A percentile compares a stretch with the other conserved stretches of the same genome.
These are phyloP conservation scores for Larix kaempferi DNA, from an alignment of 75 land plant species.

Conservation along the genomic window DNA sequence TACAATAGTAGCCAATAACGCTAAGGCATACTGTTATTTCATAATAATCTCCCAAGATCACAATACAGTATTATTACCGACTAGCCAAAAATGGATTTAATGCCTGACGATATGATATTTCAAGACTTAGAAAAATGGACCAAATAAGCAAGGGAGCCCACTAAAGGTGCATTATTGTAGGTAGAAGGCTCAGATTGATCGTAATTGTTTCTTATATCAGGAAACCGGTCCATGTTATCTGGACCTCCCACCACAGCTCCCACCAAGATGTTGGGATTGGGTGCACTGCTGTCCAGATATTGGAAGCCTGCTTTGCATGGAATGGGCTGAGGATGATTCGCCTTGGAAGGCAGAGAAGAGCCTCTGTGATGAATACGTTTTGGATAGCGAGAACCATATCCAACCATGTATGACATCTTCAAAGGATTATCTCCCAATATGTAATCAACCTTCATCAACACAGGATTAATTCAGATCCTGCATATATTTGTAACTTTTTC, in stretches of 20 bases:
- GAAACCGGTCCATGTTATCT: conserved; percentile 46
- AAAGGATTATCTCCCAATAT: background rate
- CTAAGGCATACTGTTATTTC: too few species aligned
- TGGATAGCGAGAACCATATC: conserved; percentile 66
- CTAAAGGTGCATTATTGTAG: conserved; percentile 81
- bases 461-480: too few species aligned
- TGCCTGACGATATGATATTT: too few species aligned
- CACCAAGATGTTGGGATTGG: conserved; percentile 62
- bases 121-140: background rate
- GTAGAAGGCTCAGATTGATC: conserved; percentile 63
- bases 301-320: conserved; percentile 54
- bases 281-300: conserved; percentile 44
- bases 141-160: conserved; percentile 59
- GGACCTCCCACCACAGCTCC: conserved; percentile 93
- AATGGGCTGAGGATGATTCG: conserved; percentile 39
- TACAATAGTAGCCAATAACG: too few species aligned
- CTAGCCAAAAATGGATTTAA: too few species aligned
- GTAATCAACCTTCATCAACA: conserved; percentile 40
- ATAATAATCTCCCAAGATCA: too few species aligned
- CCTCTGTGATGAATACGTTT: conserved; percentile 79
- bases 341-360: conserved; percentile 64
- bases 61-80: too few species aligned
- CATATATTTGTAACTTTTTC: too few species aligned
- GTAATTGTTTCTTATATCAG: conserved; percentile 57
- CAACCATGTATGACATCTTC: conserved; percentile 83